A percentile compares a stretch with the other conserved stretches of the same genome.
Conservation (phyloP, 257 asterid species). For the Lycium ferocissimum region DNA sequence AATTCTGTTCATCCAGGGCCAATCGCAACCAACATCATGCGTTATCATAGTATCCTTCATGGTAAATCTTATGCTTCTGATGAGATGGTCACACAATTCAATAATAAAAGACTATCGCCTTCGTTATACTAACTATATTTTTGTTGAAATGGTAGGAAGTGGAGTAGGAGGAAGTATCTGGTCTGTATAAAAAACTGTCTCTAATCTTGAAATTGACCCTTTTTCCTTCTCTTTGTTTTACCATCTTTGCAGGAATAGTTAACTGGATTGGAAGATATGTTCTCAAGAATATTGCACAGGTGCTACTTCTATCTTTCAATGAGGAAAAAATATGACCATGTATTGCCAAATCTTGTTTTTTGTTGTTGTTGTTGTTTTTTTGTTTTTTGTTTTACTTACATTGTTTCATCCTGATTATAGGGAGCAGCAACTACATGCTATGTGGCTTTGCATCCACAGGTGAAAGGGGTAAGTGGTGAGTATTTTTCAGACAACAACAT, state of each 20-base stretch:
- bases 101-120: too few relatives aligned
- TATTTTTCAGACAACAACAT: conserved; percentile 63
- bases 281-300: conserved; percentile 73
- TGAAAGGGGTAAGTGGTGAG: conserved; percentile 71
- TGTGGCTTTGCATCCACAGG: conserved; percentile 76
- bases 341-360: conserved; percentile 12
- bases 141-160: too few relatives aligned
- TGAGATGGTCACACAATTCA: too few relatives aligned
- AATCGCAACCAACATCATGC: conserved; percentile 73
- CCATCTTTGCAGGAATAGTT: conserved; percentile 49
- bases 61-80: conserved; percentile 38
- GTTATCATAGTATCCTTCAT: conserved; percentile 51
- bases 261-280: conserved; percentile 63
- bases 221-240: not conserved
- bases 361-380: too few relatives aligned
- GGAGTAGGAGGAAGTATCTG: too few relatives aligned
- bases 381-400: not conserved
- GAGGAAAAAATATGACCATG: not conserved
- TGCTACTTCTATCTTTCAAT: conserved; percentile 34
- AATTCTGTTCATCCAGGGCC: conserved; percentile 89
- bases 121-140: too few relatives aligned
- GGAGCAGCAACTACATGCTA: conserved; percentile 78
- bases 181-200: too few relatives aligned
- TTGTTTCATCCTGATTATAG: conserved; percentile 31
- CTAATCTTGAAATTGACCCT: too few relatives aligned